phyloP scores from a whole-genome alignment of 73 alveolate species.

The Paraurostyla sp. region DNA sequence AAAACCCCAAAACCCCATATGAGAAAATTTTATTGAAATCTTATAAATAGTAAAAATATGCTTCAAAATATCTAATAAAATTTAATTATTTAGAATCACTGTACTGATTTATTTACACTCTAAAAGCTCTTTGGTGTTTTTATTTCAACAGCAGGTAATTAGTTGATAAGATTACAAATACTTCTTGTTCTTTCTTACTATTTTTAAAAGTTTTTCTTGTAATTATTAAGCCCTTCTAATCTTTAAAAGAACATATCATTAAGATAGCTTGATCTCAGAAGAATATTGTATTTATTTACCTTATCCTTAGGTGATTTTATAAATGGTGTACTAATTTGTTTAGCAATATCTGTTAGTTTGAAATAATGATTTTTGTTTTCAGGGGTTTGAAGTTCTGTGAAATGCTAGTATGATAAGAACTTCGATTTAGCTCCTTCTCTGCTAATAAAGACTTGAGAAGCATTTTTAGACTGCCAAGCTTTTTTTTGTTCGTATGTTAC shows the following conservation, averaged over 20 bases:
- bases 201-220: background rate
- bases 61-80: no score
- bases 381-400: no score
- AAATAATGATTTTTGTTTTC: background rate
- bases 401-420: no score
- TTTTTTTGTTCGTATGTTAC: background rate
- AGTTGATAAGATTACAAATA: background rate
- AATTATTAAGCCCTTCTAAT: background rate
- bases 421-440: conserved; percentile 9
- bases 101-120: no score
- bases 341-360: conserved; percentile 40
- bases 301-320: conserved; percentile 11
- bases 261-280: conserved; percentile 38
- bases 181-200: conserved; percentile 31
- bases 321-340: background rate
- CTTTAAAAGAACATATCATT: conserved; percentile 13
- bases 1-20: no score
- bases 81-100: no score
- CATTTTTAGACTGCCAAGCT: conserved; percentile 36
- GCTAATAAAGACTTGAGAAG: background rate
- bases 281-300: conserved; percentile 7
- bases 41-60: no score
- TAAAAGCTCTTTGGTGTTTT: conserved; percentile 30
- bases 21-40: no score
- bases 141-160: background rate